Evolutionary conservation across 1,284 basidiomycete genomes (phyloP).

Genomic region (Somion occarium): DNA sequence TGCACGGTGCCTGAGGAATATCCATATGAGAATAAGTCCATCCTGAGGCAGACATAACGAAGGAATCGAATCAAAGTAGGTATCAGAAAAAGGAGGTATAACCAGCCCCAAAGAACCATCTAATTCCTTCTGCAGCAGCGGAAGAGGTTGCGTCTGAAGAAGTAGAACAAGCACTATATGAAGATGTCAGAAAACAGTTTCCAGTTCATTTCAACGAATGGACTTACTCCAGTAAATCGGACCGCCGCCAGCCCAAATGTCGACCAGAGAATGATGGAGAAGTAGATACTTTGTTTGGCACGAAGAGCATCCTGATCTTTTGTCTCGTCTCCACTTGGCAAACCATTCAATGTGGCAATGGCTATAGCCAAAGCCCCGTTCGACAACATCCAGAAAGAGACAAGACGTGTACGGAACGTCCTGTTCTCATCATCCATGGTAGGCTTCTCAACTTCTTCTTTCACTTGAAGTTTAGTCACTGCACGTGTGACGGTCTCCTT

Average conservation of each 20-base stretch:
- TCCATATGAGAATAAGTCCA: not conserved
- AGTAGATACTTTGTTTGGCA: conserved; percentile 73
- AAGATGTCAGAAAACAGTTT: conserved; percentile 12
- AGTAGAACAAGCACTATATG: conserved; percentile 72
- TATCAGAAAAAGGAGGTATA: conserved; percentile 2
- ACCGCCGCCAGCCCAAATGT: conserved; percentile 82
- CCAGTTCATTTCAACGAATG: conserved; percentile 4
- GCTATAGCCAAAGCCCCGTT: conserved; percentile 80
- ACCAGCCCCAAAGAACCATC: not conserved
- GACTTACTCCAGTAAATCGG: conserved; percentile 78
- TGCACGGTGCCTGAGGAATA: not conserved
- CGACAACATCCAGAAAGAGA: conserved; percentile 81
- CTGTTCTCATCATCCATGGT: conserved; percentile 90
- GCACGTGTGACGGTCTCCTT: conserved; percentile 92
- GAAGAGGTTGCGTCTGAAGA: conserved; percentile 81
- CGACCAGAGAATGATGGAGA: conserved; percentile 82
- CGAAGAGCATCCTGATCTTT: conserved; percentile 44
- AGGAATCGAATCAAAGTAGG: conserved; percentile 7
- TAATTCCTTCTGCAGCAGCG: conserved; percentile 73
- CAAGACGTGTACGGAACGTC: conserved; percentile 89
- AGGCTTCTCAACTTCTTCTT: conserved; percentile 74
- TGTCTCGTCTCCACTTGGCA: conserved; percentile 40
- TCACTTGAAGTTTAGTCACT: conserved; percentile 73
- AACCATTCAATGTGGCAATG: conserved; percentile 82
- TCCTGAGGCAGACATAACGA: not conserved